Base-by-base conservation (phyloP, 176 grass and related monocot genomes). In the Musa troglodytarum region DNA sequence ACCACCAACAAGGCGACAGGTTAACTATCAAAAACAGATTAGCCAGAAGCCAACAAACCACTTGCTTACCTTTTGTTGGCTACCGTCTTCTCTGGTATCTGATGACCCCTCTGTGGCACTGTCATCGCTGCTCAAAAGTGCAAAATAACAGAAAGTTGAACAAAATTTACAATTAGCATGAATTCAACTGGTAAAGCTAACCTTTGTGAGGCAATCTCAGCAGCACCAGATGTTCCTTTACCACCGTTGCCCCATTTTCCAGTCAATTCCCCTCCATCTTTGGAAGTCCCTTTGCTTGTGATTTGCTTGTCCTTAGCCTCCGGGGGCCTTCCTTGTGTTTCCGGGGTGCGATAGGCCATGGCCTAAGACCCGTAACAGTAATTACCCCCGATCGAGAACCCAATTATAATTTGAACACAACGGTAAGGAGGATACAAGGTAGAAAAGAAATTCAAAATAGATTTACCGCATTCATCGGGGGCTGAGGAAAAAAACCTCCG, bases 401-500 rank as follows among this genome's bases (percentile, higher is more conserved):
- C 0, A 63, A 63, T 29, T 22, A 5, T 9, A 34, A 67, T 29
- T 67, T 67, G 24, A 65, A 10, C 12, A 67, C 64, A 67, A 34
- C 11, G 15, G 64, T 9, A 34, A 67, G 11, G 70, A 54, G n/a
- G 76, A 9, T 13, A 13, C 74, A 1, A 24, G 0, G 6, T n/a
- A 20, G 25, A 3, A 34, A 10, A 14, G 80, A 72, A 15, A 56
- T 15, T 14, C 57, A 25, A 73, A 69, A 74, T 86, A 34, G 10
- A 67, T 67, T 88, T 65, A 80, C 93, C 83, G 85, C 89, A 57
- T 84, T 88, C 93, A 93, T 87, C 67, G 90, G 75, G n/a, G 87
- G 87, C 86, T 97, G 93, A 68, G 93, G 73, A 83, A 93, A 97
- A 52, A 92, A 88, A 10, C 89, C 85, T 76, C 86, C 82, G 5